These are phyloP conservation scores for Neurospora sp. DNA, from an alignment of 495 filamentous ascomycete genomes.

Conservation along the genomic window DNA sequence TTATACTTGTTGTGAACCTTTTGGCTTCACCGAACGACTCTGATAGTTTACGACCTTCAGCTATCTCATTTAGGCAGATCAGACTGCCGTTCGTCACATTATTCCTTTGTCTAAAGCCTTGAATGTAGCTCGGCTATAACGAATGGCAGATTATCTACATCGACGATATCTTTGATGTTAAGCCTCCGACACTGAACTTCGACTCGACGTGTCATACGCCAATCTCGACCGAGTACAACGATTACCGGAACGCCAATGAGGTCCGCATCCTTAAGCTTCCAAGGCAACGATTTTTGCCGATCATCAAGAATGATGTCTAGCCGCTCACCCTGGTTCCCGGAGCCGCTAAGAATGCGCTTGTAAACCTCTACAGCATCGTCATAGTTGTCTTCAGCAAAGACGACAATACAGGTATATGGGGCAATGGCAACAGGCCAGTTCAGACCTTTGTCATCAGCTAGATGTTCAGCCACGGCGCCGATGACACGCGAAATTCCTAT, in stretches of 20 bases:
- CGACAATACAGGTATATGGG: conserved; percentile 62
- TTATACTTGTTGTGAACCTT: no score
- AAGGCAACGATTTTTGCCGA: conserved; percentile 55
- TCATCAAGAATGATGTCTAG: conserved; percentile 66
- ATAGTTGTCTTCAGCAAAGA: conserved; percentile 49
- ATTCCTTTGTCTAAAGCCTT: neutral
- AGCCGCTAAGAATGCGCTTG: conserved; percentile 25
- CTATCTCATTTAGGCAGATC: no score
- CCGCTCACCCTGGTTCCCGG: neutral
- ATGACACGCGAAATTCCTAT: conserved; percentile 91
- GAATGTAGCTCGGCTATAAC: conserved; percentile 5
- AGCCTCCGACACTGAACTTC: conserved; percentile 72
- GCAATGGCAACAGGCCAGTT: conserved; percentile 85
- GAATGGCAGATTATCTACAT: conserved; percentile 15
- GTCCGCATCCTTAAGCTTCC: conserved; percentile 85
- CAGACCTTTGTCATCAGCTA: conserved; percentile 65
- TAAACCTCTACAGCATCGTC: conserved; percentile 47
- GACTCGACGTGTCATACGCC: conserved; percentile 50
- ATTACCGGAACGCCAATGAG: conserved; percentile 80
- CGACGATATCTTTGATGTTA: conserved; percentile 13
- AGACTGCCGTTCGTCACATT: no score
- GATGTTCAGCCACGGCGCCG: conserved; percentile 65
- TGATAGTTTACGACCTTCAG: no score
- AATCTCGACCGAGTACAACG: conserved; percentile 64
- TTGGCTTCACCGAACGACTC: no score